phyloP scores from a whole-genome alignment of 495 filamentous ascomycete genomes.

The Peziza echinospora region DNA sequence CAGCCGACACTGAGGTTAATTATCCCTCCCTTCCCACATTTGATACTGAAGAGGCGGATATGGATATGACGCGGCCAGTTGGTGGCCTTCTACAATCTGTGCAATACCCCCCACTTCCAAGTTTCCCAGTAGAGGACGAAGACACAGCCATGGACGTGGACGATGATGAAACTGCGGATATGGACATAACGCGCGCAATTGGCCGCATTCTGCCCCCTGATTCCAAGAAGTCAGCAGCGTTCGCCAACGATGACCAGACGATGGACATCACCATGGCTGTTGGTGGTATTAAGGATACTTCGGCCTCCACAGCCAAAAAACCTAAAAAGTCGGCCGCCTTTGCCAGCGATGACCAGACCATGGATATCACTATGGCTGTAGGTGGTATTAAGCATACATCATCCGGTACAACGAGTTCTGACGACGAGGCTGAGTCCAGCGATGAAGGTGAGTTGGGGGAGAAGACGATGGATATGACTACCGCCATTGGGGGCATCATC shows the following conservation, averaged over 20 bases:
- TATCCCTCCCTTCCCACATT: constrained; percentile 22
- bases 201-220: too few relatives aligned
- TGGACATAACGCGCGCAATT: constrained; percentile 18
- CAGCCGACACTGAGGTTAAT: constrained; percentile 22
- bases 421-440: constrained; percentile 19
- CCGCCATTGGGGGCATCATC: constrained; percentile 27
- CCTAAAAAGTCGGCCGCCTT: constrained; percentile 43
- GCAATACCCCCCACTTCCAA: constrained; percentile 13
- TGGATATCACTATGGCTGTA: constrained; percentile 29
- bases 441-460: constrained; percentile 3
- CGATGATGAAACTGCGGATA: constrained; percentile 6
- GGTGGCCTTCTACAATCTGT: constrained; percentile 35
- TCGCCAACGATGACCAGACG: constrained; percentile 49
- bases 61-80: constrained; percentile 35
- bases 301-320: constrained; percentile 18
- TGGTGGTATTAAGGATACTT: constrained; percentile 50
- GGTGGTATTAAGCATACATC: constrained; percentile 28
- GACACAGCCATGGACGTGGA: neutral
- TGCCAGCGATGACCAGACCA: constrained; percentile 29
- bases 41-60: too few relatives aligned
- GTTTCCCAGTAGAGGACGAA: constrained; percentile 20
- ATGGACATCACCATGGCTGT: constrained; percentile 72
- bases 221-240: too few relatives aligned
- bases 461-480: constrained; percentile 30
- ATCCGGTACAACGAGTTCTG: constrained; percentile 21